Percentiles rank a stretch among this genome's conserved stretches.
Conservation (phyloP, 176 grass and related monocot genomes). For the Zoysia japonica region DNA sequence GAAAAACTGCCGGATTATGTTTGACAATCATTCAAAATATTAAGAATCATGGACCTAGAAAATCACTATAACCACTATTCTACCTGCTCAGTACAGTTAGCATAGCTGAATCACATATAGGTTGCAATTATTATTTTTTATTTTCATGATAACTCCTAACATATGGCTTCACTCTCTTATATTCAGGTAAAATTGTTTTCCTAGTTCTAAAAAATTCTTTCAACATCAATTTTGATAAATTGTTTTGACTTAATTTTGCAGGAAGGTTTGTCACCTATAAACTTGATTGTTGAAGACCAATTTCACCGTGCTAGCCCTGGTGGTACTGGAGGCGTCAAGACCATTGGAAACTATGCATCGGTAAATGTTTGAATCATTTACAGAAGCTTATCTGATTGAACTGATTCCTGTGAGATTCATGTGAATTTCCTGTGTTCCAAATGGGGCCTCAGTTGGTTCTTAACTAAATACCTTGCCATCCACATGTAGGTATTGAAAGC, state of each 20-base stretch:
- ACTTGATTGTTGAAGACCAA: constrained; percentile 83
- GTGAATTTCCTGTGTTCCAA: too few species aligned
- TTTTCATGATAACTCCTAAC: background rate
- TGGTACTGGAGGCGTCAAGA: constrained; percentile 92
- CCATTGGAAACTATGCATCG: constrained; percentile 90
- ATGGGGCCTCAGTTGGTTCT: background rate
- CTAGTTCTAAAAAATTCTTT: background rate
- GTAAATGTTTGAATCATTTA: constrained; percentile 43
- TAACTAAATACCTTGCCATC: constrained; percentile 21
- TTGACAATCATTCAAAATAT: background rate
- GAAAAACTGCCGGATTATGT: background rate
- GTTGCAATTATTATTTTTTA: background rate
- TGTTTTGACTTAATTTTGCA: constrained; percentile 43
- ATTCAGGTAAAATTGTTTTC: background rate
- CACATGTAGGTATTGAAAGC: constrained; percentile 74
- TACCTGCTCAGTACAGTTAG: background rate
- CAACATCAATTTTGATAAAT: constrained; percentile 10
- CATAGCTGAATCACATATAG: background rate
- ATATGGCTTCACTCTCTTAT: background rate
- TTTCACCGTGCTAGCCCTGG: constrained; percentile 84
- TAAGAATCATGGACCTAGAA: constrained; percentile 6
- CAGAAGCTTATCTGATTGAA: background rate
- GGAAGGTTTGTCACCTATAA: constrained; percentile 91
- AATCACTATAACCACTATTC: background rate
- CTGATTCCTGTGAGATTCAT: too few species aligned